Conservation (phyloP, 495 filamentous ascomycete species). For the Annulohypoxylon nitens region DNA sequence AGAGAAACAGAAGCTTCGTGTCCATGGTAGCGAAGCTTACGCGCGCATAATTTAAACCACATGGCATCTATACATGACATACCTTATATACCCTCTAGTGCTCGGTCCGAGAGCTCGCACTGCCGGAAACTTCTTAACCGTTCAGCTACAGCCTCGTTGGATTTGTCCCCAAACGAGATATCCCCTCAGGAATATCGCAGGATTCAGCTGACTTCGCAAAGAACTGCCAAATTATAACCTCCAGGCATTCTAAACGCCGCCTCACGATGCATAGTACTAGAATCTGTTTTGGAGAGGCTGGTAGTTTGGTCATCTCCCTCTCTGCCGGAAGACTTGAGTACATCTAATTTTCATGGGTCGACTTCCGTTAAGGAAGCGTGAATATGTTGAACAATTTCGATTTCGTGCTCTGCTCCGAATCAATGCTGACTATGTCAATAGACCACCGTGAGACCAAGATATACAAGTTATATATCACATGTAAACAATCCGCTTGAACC, state of each 20-base stretch:
- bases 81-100: background rate
- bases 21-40: slow-evolving; percentile 11
- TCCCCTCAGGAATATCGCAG: background rate
- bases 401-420: slow-evolving; percentile 35
- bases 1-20: background rate
- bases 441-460: slow-evolving; percentile 24
- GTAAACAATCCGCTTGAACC: slow-evolving; percentile 31
- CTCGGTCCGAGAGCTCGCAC: slow-evolving; percentile 1
- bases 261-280: background rate
- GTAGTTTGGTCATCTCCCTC: background rate
- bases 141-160: slow-evolving; percentile 10
- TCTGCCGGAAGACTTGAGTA: background rate
- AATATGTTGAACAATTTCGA: slow-evolving; percentile 36
- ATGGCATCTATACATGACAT: background rate
- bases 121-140: background rate
- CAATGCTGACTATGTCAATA: slow-evolving; percentile 43
- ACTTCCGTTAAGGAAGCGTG: background rate
- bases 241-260: background rate
- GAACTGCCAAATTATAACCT: background rate
- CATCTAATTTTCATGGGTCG: background rate
- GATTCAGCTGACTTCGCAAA: background rate
- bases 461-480: slow-evolving; percentile 38
- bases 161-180: background rate
- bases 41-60: slow-evolving; percentile 11
- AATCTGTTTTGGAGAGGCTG: background rate